phyloP scores from a whole-genome alignment of 345 rosid species.

The Brassica rapa region DNA sequence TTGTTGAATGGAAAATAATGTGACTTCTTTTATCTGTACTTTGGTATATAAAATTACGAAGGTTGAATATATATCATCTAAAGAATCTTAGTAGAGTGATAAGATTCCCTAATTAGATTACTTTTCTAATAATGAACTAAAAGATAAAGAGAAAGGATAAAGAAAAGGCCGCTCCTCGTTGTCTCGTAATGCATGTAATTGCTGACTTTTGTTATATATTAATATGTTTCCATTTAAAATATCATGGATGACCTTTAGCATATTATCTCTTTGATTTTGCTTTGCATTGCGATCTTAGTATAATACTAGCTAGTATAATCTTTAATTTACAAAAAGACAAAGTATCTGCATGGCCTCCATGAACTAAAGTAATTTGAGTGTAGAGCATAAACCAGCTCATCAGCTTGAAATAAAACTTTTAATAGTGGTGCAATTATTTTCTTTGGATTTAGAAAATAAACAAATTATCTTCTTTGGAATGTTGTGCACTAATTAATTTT shows the following conservation, averaged over 20 bases:
- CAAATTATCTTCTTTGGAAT: background rate
- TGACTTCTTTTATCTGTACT: background rate
- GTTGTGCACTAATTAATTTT: background rate
- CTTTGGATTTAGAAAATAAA: background rate
- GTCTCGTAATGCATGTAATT: slow-evolving; percentile 25
- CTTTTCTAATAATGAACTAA: background rate
- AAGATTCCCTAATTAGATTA: slow-evolving; percentile 11
- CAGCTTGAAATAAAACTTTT: slow-evolving; percentile 3
- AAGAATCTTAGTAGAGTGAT: slow-evolving; percentile 18
- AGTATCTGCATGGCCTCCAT: background rate
- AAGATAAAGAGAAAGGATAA: background rate
- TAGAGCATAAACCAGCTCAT: slow-evolving; percentile 21
- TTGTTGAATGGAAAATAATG: background rate
- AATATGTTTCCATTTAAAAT: background rate
- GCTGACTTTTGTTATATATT: background rate
- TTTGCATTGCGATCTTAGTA: background rate
- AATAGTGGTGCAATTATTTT: slow-evolving; percentile 3
- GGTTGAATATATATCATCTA: background rate
- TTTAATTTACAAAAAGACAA: background rate
- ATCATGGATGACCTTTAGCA: slow-evolving; percentile 3
- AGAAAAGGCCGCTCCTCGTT: background rate
- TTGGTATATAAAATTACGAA: background rate
- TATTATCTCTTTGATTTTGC: background rate
- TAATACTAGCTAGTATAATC: background rate
- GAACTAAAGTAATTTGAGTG: slow-evolving; percentile 17